phyloP scores from a whole-genome alignment of 345 rosid species.

The Gossypium sturtianum region DNA sequence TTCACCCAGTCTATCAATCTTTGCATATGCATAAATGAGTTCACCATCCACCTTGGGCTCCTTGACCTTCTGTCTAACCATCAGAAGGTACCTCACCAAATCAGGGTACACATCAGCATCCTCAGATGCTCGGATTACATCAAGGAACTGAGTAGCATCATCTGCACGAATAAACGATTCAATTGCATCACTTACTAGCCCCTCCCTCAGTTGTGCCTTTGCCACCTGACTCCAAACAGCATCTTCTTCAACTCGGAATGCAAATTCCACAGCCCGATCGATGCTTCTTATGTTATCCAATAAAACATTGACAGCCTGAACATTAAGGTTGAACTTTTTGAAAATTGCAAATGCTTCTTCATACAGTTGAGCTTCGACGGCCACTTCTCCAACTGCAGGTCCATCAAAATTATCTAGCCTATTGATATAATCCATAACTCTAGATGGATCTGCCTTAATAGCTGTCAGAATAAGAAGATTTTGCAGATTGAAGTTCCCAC shows the following conservation, averaged over 20 bases:
- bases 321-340: conserved; percentile 79
- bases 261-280: conserved; percentile 94
- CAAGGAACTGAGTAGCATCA: conserved; percentile 74
- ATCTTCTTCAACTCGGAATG: conserved; percentile 96
- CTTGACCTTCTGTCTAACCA: conserved; percentile 96
- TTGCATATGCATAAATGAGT: conserved; percentile 94
- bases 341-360: conserved; percentile 87
- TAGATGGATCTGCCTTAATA: conserved; percentile 89
- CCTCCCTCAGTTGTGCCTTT: conserved; percentile 87
- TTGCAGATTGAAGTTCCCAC: conserved; percentile 94
- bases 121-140: conserved; percentile 69
- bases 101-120: conserved; percentile 84
- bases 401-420: conserved; percentile 98
- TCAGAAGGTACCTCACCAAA: conserved; percentile 85
- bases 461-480: conserved; percentile 95
- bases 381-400: conserved; percentile 96
- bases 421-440: conserved; percentile 96
- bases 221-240: conserved; percentile 98
- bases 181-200: conserved; percentile 91
- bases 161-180: conserved; percentile 96
- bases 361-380: conserved; percentile 80
- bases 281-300: conserved; percentile 63
- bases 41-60: conserved; percentile 95
- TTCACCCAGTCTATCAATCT: conserved; percentile 80
- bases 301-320: conserved; percentile 66